These are phyloP conservation scores for Trichoderma polysporum DNA, from an alignment of 2,329 filamentous ascomycete species.

Conservation along the genomic window DNA sequence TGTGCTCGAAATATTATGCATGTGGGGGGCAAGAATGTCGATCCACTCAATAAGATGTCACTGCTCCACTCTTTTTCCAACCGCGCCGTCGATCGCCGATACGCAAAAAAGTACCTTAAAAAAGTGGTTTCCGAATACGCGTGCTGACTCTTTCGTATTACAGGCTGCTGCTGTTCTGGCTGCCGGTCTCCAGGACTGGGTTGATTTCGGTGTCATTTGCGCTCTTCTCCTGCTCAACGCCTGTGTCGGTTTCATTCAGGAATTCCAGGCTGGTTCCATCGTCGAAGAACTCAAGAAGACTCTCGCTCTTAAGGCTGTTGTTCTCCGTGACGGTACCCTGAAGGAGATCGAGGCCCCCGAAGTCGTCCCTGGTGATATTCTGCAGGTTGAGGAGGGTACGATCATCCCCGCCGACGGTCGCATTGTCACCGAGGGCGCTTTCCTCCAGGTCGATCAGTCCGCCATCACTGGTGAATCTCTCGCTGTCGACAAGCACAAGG, in stretches of 20 bases:
- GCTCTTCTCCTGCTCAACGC: constrained; percentile 82
- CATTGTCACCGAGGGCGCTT: constrained; percentile 78
- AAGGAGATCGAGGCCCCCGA: constrained; percentile 79
- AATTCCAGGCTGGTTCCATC: constrained; percentile 86
- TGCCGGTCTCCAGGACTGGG: constrained; percentile 83
- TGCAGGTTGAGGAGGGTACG: constrained; percentile 86
- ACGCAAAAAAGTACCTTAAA: neutral
- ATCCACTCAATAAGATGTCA: constrained; percentile 29
- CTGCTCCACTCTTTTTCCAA: constrained; percentile 21
- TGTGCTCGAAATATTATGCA: constrained; percentile 15
- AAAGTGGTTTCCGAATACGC: neutral
- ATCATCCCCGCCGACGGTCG: constrained; percentile 88
- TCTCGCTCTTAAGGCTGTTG: constrained; percentile 81
- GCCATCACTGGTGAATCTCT: constrained; percentile 90
- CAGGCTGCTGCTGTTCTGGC: constrained; percentile 75
- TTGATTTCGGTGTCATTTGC: constrained; percentile 91
- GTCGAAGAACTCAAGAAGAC: constrained; percentile 91
- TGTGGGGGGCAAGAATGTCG: constrained; percentile 27
- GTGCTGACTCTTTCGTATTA: constrained; percentile 29
- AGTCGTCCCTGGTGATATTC: constrained; percentile 85
- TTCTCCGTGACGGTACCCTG: constrained; percentile 74
- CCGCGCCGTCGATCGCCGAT: constrained; percentile 17
- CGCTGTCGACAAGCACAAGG: constrained; percentile 82
- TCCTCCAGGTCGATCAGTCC: constrained; percentile 89
- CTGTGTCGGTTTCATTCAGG: constrained; percentile 81